Base-by-base conservation (phyloP, 352 stramenopile species). In the Phytophthora chlamydospora region DNA sequence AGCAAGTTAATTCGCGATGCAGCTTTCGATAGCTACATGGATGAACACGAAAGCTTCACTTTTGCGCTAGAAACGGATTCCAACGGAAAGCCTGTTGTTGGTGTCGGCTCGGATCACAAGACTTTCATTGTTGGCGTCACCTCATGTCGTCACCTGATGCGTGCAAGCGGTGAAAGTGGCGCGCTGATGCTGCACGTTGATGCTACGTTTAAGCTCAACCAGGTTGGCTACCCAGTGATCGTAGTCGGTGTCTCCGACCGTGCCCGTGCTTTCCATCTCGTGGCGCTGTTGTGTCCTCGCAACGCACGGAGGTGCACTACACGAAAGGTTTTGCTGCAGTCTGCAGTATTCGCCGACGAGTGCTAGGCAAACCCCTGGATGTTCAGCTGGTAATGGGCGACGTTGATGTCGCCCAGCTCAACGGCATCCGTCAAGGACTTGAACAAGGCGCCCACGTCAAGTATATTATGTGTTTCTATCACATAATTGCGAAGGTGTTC, bases 121-220 rank as follows among this genome's bases (percentile, higher is more conserved):
- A 45, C 45, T 4, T 57, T 45, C 16, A 54, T 57, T 41, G 45
- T 6, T 48, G 45, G 44, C 14, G 31, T 42, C 13, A 51, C 35
- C 29, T 33, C 45, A 17, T 6, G 27, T 29, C 24, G 24, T 0
- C 24, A 6, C 24, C 24, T 29, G 24, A 29, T 29, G 24, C 24
- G 24, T 29, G 24, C 4, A 29, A 29, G 24, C 24, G 4, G 4
- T 29, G 21, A 24, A 24, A 24, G 21, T 6, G 4, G 24, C 13
- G 27, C 19, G 14, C 19, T 46, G 4, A 6, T 46, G 14, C 33
- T 71, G 32, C 62, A 71, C 14, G 40, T 66, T 12, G 54, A 71
- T 17, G 56, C 52, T 5, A 71, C 56, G 1, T 71, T 49, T 42
- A 63, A 71, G 47, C 21, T 57, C 4, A 62, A 58, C 21, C 46